These are phyloP conservation scores for Pyricularia sp. DNA, from an alignment of 2,329 filamentous ascomycete species.

Conservation along the genomic window DNA sequence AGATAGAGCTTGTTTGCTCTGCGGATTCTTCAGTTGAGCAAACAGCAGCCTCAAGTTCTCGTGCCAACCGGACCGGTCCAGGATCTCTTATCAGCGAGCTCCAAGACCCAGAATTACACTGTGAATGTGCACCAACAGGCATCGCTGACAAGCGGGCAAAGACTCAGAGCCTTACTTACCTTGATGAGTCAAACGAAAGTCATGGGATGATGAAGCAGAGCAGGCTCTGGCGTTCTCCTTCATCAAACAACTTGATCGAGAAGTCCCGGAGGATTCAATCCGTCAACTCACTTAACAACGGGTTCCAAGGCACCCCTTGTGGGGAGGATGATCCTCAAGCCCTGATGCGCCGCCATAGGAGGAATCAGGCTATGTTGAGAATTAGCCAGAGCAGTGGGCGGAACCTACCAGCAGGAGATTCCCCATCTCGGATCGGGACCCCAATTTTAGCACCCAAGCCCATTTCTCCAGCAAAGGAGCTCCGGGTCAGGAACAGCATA, in stretches of 20 bases:
- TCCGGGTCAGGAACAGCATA: constrained; percentile 35
- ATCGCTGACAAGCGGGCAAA: background rate
- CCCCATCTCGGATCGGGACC: constrained; percentile 9
- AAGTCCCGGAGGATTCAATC: background rate
- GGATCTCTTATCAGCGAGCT: background rate
- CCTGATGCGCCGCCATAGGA: constrained; percentile 2
- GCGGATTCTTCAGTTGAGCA: background rate
- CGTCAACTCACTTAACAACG: background rate
- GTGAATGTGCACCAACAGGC: background rate
- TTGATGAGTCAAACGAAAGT: background rate
- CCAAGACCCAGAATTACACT: background rate
- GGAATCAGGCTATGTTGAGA: constrained; percentile 3
- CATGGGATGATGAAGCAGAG: background rate
- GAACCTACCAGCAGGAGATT: constrained; percentile 1
- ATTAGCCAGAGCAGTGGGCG: background rate
- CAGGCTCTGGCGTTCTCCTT: background rate
- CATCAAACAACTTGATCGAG: background rate
- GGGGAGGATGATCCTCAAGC: background rate
- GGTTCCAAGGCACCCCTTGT: too few species aligned
- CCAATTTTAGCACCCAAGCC: constrained; percentile 33
- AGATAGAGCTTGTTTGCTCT: background rate
- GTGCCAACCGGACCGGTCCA: background rate
- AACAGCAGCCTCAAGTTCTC: background rate
- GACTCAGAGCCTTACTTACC: background rate
- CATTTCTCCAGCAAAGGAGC: constrained; percentile 30